Evolutionary conservation across 2,329 filamentous ascomycete genomes (phyloP), one percentile per base, ranked within the genome.

Genomic region (Exophiala lecanii-corni): DNA sequence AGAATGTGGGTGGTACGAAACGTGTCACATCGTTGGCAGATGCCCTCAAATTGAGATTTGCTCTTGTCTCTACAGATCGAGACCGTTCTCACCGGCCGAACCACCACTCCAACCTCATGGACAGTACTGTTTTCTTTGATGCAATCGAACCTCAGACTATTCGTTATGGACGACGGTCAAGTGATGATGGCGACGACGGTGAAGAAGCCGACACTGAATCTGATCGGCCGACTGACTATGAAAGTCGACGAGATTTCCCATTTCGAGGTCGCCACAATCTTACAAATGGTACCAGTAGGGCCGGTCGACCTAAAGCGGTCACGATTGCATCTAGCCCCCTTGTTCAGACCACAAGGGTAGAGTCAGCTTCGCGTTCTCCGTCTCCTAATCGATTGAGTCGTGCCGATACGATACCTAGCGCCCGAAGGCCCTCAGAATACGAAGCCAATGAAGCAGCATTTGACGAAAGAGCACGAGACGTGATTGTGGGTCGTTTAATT

Each of bases 1-100:
- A 98, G 72, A 98, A 98, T 61, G 86, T 92, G 2, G 92, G 92
- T 43, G 92, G 92, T 45, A 97, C 92, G 36, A 98, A 98, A 72
- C 80, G 92, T 54, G 92, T 97, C 28, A 98, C 92, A 10, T 96
- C 91, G 19, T 73, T 98, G 41, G 92, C 92, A 49, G 92, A 98
- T 69, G 89, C 89, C 2, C 69, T 98, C 56, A 97, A 97, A 74
- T 78, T 98, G 56, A 97, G 94, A 71, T 98, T 98, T 57, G 92
- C 92, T 55, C 89, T 98, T 61, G 89, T 98, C 42, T 94, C 87
- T 2, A 94, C 88, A 5, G 88, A 94, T 56, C 76, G 80, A 56
- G 47, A 84, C 40, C 73, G 71, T 25, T 47, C 41, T 12, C 25
- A 43, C 16, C 38, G 41, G 9, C 59, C 65, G 5, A 66, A 63